phyloP scores from a whole-genome alignment of 306 rosid genomes.

The Lupinus albus region DNA sequence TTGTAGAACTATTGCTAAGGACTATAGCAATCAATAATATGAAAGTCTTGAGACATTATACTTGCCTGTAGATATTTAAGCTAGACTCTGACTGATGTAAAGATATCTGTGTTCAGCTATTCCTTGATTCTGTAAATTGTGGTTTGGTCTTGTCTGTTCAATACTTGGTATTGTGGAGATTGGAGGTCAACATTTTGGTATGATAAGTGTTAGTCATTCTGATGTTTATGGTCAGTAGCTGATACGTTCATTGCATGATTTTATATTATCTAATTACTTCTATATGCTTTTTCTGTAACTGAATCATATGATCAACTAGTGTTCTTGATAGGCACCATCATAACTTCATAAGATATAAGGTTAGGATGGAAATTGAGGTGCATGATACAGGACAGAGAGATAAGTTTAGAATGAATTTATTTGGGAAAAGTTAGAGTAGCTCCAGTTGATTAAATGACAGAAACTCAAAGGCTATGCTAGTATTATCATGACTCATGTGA shows the following conservation, averaged over 20 bases:
- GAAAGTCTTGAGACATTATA: slow-evolving; percentile 2
- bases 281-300: not conserved
- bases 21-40: slow-evolving; percentile 2
- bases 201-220: not conserved
- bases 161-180: not conserved
- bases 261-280: not conserved
- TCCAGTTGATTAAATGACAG: not conserved
- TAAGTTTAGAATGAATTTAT: slow-evolving; percentile 13
- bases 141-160: not conserved
- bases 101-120: slow-evolving; percentile 9
- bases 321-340: slow-evolving; percentile 10
- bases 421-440: slow-evolving; percentile 22
- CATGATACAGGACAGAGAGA: no score
- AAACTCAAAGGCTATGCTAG: not conserved
- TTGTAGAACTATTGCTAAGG: slow-evolving; percentile 11
- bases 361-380: no score
- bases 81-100: slow-evolving; percentile 12
- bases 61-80: slow-evolving; percentile 4
- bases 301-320: not conserved
- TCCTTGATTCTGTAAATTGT: not conserved
- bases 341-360: not conserved
- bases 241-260: slow-evolving; percentile 1
- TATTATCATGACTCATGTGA: not conserved
- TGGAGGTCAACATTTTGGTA: slow-evolving; percentile 1
- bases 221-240: slow-evolving; percentile 15